Base-by-base conservation (phyloP, 495 filamentous ascomycete genomes). In the Parathielavia appendiculata region DNA sequence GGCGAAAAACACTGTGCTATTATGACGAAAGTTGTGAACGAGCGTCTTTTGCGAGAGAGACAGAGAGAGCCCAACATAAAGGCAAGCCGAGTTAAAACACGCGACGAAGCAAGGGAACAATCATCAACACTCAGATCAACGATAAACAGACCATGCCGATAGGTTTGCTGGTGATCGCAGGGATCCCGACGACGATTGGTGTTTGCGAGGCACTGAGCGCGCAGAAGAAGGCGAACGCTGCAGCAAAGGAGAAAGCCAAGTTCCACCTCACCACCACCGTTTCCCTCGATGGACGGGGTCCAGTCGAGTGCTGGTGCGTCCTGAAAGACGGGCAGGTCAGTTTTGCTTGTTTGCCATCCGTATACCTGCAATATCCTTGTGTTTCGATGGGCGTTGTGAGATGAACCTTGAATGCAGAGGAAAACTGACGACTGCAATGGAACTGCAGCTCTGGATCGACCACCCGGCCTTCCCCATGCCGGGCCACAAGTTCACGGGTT, bases 401-500 rank as follows among this genome's bases (percentile, higher is more conserved):
- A 30, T 30, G 26, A 30, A 30, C 26, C 26, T 2, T 30, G 3
- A 30, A 30, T 30, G 26, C 26, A 17, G 6, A 16, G 0, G 22
- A 34, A 36, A 20, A 47, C 58, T 59, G 22, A 54, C 38, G 26
- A 49, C 26, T 30, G 26, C 26, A 30, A 30, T 6, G 26, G 3
- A 6, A 11, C 2, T 17, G 54, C 54, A 79, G 77, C 60, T 79
- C 41, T 75, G 72, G 69, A 64, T 79, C 59, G 76, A 78, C 51
- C 73, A 78, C 49, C 76, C 77, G 16, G 67, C 59, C 13, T 67
- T 64, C 41, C 75, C 76, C 16, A 63, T 74, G 43, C 66, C 71
- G 4, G 80, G 76, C 0, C 81, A 81, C 69, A 77, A 75, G 26
- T 84, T 86, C 63, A 76, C 77, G 59, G 83, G 83, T 13, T 85